phyloP scores from a whole-genome alignment of 768 basidiomycete genomes.

The Trametes villosa region DNA sequence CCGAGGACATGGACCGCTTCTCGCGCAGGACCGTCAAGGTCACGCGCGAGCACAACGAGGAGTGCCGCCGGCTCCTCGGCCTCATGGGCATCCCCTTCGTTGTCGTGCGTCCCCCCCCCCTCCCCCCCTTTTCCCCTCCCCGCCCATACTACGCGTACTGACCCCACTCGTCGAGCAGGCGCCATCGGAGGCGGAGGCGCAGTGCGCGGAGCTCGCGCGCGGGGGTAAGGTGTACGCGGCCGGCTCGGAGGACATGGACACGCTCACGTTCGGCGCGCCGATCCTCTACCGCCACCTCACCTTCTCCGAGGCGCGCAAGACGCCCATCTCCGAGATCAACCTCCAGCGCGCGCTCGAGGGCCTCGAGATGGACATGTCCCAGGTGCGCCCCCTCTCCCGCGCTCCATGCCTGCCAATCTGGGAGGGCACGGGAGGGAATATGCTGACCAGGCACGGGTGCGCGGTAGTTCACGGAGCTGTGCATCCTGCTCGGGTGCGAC shows the following conservation, averaged over 20 bases:
- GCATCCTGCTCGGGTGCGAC: conserved; percentile 95
- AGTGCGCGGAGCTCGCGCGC: conserved; percentile 97
- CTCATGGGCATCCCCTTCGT: conserved; percentile 98
- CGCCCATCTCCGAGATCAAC: conserved; percentile 92
- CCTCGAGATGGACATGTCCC: conserved; percentile 90
- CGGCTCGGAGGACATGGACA: conserved; percentile 99
- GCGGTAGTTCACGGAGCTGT: conserved; percentile 93
- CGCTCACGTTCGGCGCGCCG: conserved; percentile 92
- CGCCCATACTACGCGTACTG: background rate
- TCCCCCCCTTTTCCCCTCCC: background rate
- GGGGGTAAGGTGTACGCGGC: conserved; percentile 97
- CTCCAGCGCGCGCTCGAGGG: conserved; percentile 85
- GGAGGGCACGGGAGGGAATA: too few relatives aligned
- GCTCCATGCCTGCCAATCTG: background rate
- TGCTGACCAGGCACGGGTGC: too few relatives aligned
- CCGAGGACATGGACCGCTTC: conserved; percentile 91
- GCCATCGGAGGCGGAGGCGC: conserved; percentile 98
- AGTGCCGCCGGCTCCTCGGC: conserved; percentile 82
- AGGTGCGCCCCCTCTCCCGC: conserved; percentile 48
- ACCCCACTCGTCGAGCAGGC: conserved; percentile 74
- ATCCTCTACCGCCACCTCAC: conserved; percentile 94
- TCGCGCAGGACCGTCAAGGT: conserved; percentile 92
- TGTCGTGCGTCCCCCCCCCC: conserved; percentile 59
- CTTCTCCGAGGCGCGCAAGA: conserved; percentile 97
- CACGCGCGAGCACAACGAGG: conserved; percentile 94